Percentiles rank a stretch among this genome's conserved stretches.
Evolutionary conservation across 495 filamentous ascomycete species (phyloP).

Genomic region (Lindgomyces ingoldianus): DNA sequence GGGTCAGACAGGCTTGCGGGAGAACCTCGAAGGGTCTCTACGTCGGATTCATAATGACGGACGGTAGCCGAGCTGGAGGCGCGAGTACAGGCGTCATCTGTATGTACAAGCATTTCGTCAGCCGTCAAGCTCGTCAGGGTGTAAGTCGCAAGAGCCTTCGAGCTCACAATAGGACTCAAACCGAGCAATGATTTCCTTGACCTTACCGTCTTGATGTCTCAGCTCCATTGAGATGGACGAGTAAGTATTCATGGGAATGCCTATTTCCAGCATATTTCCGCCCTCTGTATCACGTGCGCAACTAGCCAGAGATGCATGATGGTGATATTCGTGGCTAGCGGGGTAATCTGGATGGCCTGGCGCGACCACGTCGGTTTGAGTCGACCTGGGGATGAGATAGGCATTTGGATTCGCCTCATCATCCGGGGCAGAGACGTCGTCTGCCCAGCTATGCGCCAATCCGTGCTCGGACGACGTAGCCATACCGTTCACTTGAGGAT

Average conservation of each 20-base stretch:
- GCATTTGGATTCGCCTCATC: not conserved
- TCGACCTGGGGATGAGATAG: conserved; percentile 19
- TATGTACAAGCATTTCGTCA: conserved; percentile 10
- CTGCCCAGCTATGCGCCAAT: conserved; percentile 2
- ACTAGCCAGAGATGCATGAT: not conserved
- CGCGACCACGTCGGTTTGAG: not conserved
- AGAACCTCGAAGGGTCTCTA: not conserved
- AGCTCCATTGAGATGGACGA: conserved; percentile 23
- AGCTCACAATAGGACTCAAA: conserved; percentile 22
- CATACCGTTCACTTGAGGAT: not conserved
- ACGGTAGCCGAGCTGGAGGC: conserved; percentile 6
- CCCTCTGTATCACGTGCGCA: not conserved
- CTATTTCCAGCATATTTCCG: conserved; percentile 19
- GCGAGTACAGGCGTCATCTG: conserved; percentile 1
- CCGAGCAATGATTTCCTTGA: conserved; percentile 33
- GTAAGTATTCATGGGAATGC: conserved; percentile 14
- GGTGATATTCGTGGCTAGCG: not conserved
- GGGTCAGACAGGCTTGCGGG: no score
- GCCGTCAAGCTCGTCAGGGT: conserved; percentile 8
- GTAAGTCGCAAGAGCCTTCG: conserved; percentile 1
- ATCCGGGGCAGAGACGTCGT: not conserved
- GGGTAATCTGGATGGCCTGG: not conserved
- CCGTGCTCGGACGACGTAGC: not conserved
- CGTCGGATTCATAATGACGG: not conserved
- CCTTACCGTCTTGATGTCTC: conserved; percentile 35